Percentiles rank a stretch among this genome's conserved stretches.
phyloP scores from a whole-genome alignment of 257 asterid genomes.

The Mentha longifolia region DNA sequence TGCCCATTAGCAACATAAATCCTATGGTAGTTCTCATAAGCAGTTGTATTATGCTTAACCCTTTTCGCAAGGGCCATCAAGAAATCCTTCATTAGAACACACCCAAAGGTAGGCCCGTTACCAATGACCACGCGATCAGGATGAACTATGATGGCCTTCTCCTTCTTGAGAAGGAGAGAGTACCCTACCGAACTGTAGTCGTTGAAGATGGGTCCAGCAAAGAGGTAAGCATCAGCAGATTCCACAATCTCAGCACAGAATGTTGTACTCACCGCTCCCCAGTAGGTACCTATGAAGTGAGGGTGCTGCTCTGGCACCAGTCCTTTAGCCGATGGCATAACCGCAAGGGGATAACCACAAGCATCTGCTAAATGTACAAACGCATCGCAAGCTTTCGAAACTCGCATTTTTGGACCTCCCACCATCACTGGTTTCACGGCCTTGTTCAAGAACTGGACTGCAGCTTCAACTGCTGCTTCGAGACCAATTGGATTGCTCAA shows the following conservation, averaged over 20 bases:
- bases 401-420: constrained; percentile 73
- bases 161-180: constrained; percentile 46
- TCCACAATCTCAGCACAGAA: constrained; percentile 52
- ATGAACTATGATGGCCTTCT: constrained; percentile 45
- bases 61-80: constrained; percentile 34
- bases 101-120: constrained; percentile 46
- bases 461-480: constrained; percentile 68
- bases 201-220: constrained; percentile 47
- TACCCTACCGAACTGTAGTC: constrained; percentile 53
- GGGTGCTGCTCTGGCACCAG: constrained; percentile 43
- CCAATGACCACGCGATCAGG: constrained; percentile 45
- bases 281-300: constrained; percentile 47
- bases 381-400: constrained; percentile 54
- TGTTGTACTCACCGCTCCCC: constrained; percentile 50
- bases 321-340: constrained; percentile 52
- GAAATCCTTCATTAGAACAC: constrained; percentile 47
- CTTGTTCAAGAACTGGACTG: constrained; percentile 63
- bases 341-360: constrained; percentile 42
- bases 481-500: constrained; percentile 60
- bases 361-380: constrained; percentile 41
- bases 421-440: constrained; percentile 79
- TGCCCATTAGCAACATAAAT: constrained; percentile 42
- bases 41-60: constrained; percentile 39
- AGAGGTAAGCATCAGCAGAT: constrained; percentile 50
- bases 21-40: constrained; percentile 46